Percentiles rank a stretch among this genome's conserved stretches.
These are phyloP conservation scores for Cystobasidium onofrii DNA, from an alignment of 768 basidiomycete species.

Conservation along the genomic window DNA sequence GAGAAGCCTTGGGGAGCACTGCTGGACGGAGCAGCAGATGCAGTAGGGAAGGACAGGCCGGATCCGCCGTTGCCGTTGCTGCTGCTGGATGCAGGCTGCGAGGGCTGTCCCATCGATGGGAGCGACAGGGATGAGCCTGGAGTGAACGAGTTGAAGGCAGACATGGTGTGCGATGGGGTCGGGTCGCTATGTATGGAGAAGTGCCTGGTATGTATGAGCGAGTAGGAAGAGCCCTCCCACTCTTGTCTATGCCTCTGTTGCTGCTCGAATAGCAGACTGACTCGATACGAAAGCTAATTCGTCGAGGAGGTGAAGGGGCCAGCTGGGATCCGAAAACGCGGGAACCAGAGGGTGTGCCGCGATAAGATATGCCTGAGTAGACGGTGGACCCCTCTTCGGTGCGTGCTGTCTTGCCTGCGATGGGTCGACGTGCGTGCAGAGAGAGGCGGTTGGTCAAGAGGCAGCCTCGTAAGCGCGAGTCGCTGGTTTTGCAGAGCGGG, in stretches of 20 bases:
- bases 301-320: slow-evolving; percentile 8
- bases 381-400: neutral
- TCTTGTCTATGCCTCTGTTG: neutral
- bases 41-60: slow-evolving; percentile 14
- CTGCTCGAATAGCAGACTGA: neutral
- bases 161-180: neutral
- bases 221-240: neutral
- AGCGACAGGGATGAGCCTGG: slow-evolving; percentile 23
- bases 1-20: slow-evolving; percentile 6
- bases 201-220: neutral
- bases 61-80: neutral
- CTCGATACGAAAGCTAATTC: slow-evolving; percentile 25
- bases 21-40: neutral
- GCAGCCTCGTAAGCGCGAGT: neutral
- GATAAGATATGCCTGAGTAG: neutral
- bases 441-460: neutral
- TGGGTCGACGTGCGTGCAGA: neutral
- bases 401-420: neutral
- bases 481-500: neutral
- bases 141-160: slow-evolving; percentile 25
- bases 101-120: neutral
- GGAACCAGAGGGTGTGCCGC: neutral
- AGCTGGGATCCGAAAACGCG: neutral
- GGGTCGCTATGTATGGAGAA: neutral
- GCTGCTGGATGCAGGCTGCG: neutral